These are phyloP conservation scores for Populus davidiana DNA, from an alignment of 345 rosid genomes.

Conservation along the genomic window DNA sequence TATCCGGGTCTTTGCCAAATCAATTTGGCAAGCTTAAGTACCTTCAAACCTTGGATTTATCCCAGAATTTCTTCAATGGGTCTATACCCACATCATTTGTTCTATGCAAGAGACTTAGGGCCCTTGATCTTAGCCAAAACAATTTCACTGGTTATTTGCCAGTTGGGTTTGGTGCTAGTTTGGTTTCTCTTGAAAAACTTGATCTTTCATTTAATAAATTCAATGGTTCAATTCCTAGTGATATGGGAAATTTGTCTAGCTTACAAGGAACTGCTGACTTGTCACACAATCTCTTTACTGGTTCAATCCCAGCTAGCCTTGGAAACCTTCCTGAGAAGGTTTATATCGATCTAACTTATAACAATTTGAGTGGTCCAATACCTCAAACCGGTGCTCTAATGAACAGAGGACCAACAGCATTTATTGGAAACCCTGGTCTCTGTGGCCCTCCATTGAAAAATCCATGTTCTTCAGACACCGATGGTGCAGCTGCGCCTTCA, in stretches of 20 bases:
- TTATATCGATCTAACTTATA: conserved; percentile 81
- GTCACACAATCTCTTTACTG: conserved; percentile 72
- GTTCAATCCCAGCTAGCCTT: conserved; percentile 75
- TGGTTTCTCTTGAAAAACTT: conserved; percentile 69
- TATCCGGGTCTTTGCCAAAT: conserved; percentile 66
- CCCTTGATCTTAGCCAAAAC: conserved; percentile 75
- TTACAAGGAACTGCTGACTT: conserved; percentile 96
- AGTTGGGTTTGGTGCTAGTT: conserved; percentile 54
- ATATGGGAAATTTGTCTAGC: conserved; percentile 73
- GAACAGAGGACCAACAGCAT: conserved; percentile 94
- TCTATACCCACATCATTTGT: conserved; percentile 63
- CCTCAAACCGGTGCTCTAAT: conserved; percentile 92
- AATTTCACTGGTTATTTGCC: conserved; percentile 78
- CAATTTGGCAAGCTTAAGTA: conserved; percentile 67
- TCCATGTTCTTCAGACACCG: conserved; percentile 52
- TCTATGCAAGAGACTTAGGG: conserved; percentile 70
- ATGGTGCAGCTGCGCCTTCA: conserved; percentile 49
- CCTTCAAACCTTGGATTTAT: conserved; percentile 79
- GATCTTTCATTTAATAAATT: conserved; percentile 77
- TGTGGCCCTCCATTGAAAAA: conserved; percentile 89
- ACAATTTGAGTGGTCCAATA: conserved; percentile 87
- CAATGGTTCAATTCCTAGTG: conserved; percentile 67
- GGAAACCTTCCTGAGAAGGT: conserved; percentile 94
- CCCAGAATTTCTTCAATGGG: conserved; percentile 77
- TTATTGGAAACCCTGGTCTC: conserved; percentile 79